Conservation (phyloP, 371 early-diverging fungal species). For the Circinella minor region DNA sequence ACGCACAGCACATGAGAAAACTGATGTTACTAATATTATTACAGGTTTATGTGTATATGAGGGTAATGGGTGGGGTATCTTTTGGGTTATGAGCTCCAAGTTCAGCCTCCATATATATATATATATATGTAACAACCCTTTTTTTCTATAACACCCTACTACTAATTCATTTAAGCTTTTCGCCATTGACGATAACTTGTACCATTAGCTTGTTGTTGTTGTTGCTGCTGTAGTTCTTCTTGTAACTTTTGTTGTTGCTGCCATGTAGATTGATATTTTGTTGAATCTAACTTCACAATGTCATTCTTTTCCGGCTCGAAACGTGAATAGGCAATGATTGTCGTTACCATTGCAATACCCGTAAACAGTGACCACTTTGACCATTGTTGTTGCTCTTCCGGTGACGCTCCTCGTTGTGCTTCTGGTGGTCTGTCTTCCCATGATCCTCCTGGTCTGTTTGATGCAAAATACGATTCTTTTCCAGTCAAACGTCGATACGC, state of each 20-base stretch:
- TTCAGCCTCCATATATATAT: too few relatives aligned
- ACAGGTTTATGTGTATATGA: too few relatives aligned
- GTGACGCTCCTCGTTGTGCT: conserved; percentile 4
- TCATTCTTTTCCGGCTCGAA: conserved; percentile 12
- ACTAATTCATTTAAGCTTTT: neutral
- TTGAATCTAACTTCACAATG: neutral
- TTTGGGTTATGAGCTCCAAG: too few relatives aligned
- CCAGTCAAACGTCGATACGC: conserved; percentile 18
- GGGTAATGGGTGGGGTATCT: too few relatives aligned
- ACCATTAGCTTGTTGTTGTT: neutral
- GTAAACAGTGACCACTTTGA: conserved; percentile 14
- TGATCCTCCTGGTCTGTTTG: neutral
- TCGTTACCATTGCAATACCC: conserved; percentile 13
- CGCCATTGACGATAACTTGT: conserved; percentile 14
- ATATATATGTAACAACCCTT: too few relatives aligned
- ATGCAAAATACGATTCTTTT: neutral
- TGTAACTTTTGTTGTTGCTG: conserved; percentile 3
- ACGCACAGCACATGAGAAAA: neutral
- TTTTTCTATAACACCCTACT: too few relatives aligned
- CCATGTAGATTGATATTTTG: conserved; percentile 4
- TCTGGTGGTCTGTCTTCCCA: conserved; percentile 3
- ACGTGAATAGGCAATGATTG: conserved; percentile 11
- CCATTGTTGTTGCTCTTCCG: conserved; percentile 13
- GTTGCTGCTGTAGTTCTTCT: conserved; percentile 2
- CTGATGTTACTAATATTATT: too few relatives aligned